phyloP scores from a whole-genome alignment of 331 rosid species.

The Malus hybrid region DNA sequence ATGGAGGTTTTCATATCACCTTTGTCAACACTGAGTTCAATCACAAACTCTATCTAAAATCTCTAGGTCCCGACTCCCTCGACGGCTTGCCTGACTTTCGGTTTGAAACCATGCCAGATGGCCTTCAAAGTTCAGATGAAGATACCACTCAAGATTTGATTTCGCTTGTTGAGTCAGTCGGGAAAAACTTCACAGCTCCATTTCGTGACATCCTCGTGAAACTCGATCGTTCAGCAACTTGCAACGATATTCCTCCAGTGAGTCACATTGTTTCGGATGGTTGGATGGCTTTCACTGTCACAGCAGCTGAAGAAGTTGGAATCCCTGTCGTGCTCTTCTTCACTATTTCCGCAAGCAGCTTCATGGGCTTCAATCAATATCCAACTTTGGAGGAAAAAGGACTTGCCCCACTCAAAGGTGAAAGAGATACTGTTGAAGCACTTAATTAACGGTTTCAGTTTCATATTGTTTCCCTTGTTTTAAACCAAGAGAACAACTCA shows the following conservation, averaged over 20 bases:
- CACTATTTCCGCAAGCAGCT: constrained; percentile 23
- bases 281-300: constrained; percentile 26
- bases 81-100: background rate
- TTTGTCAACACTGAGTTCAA: background rate
- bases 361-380: constrained; percentile 21
- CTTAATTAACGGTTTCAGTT: background rate
- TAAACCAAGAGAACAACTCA: background rate
- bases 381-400: constrained; percentile 32
- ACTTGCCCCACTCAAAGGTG: constrained; percentile 32
- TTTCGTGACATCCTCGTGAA: background rate
- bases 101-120: background rate
- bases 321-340: constrained; percentile 23
- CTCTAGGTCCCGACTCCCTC: background rate
- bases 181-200: background rate
- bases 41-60: background rate
- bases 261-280: constrained; percentile 39
- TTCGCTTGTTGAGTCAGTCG: background rate
- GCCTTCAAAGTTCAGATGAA: background rate
- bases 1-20: background rate
- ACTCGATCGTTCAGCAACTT: background rate
- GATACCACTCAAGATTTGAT: background rate
- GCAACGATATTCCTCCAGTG: constrained; percentile 12
- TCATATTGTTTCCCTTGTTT: background rate
- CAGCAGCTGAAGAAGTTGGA: constrained; percentile 30
- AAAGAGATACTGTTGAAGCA: background rate